phyloP scores from a whole-genome alignment of 495 filamentous ascomycete species.

The Penicillium nucicola region DNA sequence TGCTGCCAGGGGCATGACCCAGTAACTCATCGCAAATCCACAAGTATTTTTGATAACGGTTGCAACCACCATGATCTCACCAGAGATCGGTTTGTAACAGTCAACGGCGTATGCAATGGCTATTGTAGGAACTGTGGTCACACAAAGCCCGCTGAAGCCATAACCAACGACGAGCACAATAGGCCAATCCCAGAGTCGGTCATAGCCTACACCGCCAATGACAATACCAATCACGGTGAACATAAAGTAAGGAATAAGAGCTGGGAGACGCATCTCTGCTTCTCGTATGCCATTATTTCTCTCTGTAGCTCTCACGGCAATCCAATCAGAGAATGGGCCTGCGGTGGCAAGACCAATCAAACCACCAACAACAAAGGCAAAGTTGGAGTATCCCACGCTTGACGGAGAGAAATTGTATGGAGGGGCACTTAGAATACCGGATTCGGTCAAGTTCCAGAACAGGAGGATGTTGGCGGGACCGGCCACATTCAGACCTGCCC shows the following conservation, averaged over 20 bases:
- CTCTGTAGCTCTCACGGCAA: slow-evolving; percentile 48
- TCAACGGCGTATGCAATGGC: slow-evolving; percentile 53
- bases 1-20: slow-evolving; percentile 16
- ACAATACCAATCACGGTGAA: slow-evolving; percentile 54
- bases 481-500: slow-evolving; percentile 44
- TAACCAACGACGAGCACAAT: slow-evolving; percentile 52
- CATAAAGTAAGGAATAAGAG: slow-evolving; percentile 54
- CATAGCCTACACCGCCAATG: slow-evolving; percentile 53
- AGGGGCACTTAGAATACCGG: slow-evolving; percentile 47
- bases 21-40: slow-evolving; percentile 43
- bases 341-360: slow-evolving; percentile 49
- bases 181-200: slow-evolving; percentile 46
- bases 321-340: slow-evolving; percentile 51
- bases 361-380: slow-evolving; percentile 44
- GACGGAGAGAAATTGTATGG: slow-evolving; percentile 47
- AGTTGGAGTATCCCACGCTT: slow-evolving; percentile 39
- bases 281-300: slow-evolving; percentile 58
- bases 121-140: slow-evolving; percentile 47
- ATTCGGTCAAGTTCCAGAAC: slow-evolving; percentile 55
- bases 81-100: slow-evolving; percentile 51
- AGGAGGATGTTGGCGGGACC: slow-evolving; percentile 51
- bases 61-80: slow-evolving; percentile 52
- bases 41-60: slow-evolving; percentile 54
- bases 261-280: slow-evolving; percentile 62
- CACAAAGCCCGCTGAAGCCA: slow-evolving; percentile 45